A percentile compares a stretch with the other conserved stretches of the same genome.
phyloP scores from a whole-genome alignment of 345 rosid species.

The Dimocarpus longan region DNA sequence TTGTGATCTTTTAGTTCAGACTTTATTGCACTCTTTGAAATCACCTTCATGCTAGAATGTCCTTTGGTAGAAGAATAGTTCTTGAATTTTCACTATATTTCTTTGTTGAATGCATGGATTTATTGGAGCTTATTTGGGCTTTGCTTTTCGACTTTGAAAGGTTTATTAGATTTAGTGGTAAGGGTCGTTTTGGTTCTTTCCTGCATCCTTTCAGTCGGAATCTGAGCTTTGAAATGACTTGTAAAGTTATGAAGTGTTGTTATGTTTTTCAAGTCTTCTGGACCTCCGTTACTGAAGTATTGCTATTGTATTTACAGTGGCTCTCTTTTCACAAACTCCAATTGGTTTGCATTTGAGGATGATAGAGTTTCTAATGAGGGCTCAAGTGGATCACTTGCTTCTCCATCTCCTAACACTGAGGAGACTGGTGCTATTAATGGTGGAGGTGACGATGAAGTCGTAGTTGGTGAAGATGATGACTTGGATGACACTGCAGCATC shows the following conservation, averaged over 20 bases:
- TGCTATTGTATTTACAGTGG: constrained; percentile 49
- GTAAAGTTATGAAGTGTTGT: not conserved
- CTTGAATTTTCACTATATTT: not conserved
- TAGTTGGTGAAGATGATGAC: constrained; percentile 52
- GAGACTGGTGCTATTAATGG: constrained; percentile 36
- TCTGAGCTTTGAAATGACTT: not conserved
- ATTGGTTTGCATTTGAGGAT: constrained; percentile 92
- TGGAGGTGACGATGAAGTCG: constrained; percentile 42
- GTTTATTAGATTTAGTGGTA: not conserved
- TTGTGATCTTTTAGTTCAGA: not conserved
- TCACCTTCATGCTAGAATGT: not conserved
- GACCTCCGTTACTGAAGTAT: not conserved
- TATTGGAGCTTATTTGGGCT: not conserved
- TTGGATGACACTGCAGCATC: constrained; percentile 53
- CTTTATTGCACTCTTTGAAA: not conserved
- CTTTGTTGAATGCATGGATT: not conserved
- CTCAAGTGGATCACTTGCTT: constrained; percentile 53
- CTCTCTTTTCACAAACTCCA: constrained; percentile 82
- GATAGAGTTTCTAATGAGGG: constrained; percentile 58
- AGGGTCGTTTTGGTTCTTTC: not conserved
- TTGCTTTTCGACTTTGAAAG: not conserved
- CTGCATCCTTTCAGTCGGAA: not conserved
- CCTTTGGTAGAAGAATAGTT: not conserved
- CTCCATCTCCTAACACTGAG: constrained; percentile 62
- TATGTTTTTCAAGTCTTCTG: not conserved